Base-by-base conservation (phyloP, 108 stramenopile species). In the Pseudonitzschia multiseries region DNA sequence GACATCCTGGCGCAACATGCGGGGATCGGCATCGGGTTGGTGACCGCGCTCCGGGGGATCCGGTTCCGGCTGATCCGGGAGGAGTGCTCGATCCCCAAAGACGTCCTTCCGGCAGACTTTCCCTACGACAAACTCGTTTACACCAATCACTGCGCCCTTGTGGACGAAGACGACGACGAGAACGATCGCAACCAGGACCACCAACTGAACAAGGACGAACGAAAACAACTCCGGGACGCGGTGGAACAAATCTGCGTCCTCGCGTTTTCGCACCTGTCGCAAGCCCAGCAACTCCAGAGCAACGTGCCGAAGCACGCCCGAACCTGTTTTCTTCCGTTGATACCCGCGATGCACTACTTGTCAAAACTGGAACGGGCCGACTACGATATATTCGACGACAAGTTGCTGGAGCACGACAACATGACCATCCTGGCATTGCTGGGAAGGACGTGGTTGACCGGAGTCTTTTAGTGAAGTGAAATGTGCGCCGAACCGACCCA, bases 21-120 rank as follows among this genome's bases (percentile, higher is more conserved):
- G 28, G 92, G 92, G 9, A 87, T 90, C 0, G 88, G 87, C n/a
- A 80, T 90, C 15, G 92, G 92, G 4, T 64, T 93, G 18, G 72
- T 81, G 20, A 91, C 82, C 10, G 87, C 88, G 21, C 61, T 93
- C 1, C 81, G 92, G 62, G 84, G 86, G 0, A 84, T 87, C 29
- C 72, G 78, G 15, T 79, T 86, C 66, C 81, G 88, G 15, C 62
- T 84, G 36, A 82, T 76, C 0, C 81, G 80, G 27, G 92, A 87
- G 12, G 89, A 93, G 86, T 81, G 79, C 41, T 66, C 89, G 31
- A 86, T 93, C 42, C 92, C 92, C 8, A 57, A 56, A 27, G 81
- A 84, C 12, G 61, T 82, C 42, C 50, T 87, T 17, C 68, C 70
- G 10, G 6, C 10, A 12, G 52, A 56, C 20, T 80, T 84, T 74